phyloP scores from a whole-genome alignment of 2,329 filamentous ascomycete genomes.

The Aspergillus arachidicola region DNA sequence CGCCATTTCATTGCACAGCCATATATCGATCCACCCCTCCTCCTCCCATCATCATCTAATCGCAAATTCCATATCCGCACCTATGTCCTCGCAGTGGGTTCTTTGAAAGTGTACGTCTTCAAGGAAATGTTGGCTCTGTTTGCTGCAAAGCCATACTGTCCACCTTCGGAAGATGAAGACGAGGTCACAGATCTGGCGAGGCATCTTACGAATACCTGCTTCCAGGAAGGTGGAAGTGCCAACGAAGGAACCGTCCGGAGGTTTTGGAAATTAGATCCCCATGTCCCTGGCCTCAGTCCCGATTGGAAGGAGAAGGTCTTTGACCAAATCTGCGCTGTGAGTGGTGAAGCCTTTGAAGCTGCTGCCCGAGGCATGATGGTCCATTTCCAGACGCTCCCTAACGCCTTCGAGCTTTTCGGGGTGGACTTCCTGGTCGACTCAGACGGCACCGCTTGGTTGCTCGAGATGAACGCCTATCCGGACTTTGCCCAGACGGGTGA shows the following conservation, averaged over 20 bases:
- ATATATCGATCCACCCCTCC: constrained; percentile 86
- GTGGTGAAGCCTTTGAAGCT: constrained; percentile 80
- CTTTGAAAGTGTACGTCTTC: constrained; percentile 83
- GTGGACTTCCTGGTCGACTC: constrained; percentile 84
- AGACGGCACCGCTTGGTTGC: constrained; percentile 66
- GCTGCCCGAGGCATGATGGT: constrained; percentile 81
- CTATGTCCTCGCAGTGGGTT: constrained; percentile 81
- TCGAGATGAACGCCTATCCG: constrained; percentile 95
- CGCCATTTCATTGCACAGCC: constrained; percentile 95
- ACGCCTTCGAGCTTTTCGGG: constrained; percentile 90
- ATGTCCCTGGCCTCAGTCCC: constrained; percentile 31
- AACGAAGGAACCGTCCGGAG: constrained; percentile 68
- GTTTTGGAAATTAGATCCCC: constrained; percentile 70
- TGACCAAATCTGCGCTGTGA: constrained; percentile 71
- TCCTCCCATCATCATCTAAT: constrained; percentile 63
- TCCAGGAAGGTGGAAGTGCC: constrained; percentile 64
- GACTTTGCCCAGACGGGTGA: constrained; percentile 91
- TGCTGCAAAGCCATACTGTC: constrained; percentile 70
- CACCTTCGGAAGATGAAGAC: constrained; percentile 57
- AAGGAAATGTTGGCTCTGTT: constrained; percentile 91
- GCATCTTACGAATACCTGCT: constrained; percentile 94
- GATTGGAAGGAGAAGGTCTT: constrained; percentile 66
- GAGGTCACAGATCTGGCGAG: constrained; percentile 62
- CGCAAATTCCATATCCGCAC: constrained; percentile 94
- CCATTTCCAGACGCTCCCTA: constrained; percentile 87